phyloP scores from a whole-genome alignment of 148 eudicot genomes.

The Bassia scoparia region DNA sequence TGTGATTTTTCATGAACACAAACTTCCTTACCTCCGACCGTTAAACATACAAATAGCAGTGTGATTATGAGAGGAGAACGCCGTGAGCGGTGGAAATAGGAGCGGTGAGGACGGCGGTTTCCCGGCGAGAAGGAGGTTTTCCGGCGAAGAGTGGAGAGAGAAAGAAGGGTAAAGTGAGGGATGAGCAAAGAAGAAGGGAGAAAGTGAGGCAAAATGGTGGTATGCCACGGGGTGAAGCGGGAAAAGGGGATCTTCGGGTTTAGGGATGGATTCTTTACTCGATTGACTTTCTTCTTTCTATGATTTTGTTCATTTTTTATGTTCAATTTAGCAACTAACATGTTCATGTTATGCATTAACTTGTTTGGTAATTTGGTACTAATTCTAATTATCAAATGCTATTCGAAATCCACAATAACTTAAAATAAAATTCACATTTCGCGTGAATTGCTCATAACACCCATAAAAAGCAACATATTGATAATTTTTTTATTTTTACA shows the following conservation, averaged over 20 bases:
- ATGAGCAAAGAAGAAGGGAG: not conserved
- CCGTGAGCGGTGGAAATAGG: not conserved
- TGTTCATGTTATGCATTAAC: too few species aligned
- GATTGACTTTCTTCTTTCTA: slow-evolving; percentile 5
- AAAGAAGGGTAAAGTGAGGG: not conserved
- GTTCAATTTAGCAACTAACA: too few species aligned
- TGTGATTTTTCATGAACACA: not conserved
- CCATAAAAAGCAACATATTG: too few species aligned
- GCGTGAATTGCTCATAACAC: too few species aligned
- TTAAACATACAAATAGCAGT: not conserved
- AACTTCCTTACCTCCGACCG: not conserved
- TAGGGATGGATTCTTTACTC: not conserved
- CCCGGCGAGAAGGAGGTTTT: not conserved
- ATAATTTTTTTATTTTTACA: too few species aligned
- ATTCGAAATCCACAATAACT: too few species aligned
- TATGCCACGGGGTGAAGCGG: not conserved
- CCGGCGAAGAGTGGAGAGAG: not conserved
- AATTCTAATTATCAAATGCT: too few species aligned
- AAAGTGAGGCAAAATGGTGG: not conserved
- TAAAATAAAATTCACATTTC: too few species aligned
- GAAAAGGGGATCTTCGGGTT: slow-evolving; percentile 7
- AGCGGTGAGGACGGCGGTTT: not conserved
- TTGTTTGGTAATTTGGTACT: too few species aligned
- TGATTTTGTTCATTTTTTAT: too few species aligned
- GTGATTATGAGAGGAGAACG: not conserved